These are phyloP conservation scores for Panicum virgatum DNA, from an alignment of 202 grass and related monocot species.

Conservation along the genomic window DNA sequence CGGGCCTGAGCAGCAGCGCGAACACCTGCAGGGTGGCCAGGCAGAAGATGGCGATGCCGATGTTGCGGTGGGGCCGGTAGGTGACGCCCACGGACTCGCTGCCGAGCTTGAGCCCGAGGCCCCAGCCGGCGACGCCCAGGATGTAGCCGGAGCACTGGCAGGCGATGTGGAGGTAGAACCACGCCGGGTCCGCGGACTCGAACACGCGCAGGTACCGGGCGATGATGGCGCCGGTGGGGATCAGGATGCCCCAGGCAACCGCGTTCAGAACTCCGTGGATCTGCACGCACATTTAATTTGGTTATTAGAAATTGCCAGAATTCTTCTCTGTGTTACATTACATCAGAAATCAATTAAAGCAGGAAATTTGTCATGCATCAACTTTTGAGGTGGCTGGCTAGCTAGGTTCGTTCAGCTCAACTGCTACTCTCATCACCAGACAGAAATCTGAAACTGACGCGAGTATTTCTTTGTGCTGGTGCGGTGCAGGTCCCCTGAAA, in stretches of 20 bases:
- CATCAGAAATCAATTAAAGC: not conserved
- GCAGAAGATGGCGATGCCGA: slow-evolving; percentile 74
- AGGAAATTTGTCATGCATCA: not conserved
- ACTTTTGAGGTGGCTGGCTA: not conserved
- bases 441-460: no score
- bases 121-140: slow-evolving; percentile 85
- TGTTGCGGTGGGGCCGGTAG: slow-evolving; percentile 53
- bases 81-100: slow-evolving; percentile 70
- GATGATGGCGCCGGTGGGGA: slow-evolving; percentile 76
- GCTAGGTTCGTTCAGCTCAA: slow-evolving; percentile 10
- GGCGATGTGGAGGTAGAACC: slow-evolving; percentile 89
- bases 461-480: no score
- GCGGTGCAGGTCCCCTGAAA: no score
- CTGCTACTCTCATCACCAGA: not conserved
- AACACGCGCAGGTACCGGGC: slow-evolving; percentile 79
- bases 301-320: not conserved
- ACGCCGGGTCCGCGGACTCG: slow-evolving; percentile 72
- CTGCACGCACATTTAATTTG: slow-evolving; percentile 38
- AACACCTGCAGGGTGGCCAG: slow-evolving; percentile 89
- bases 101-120: slow-evolving; percentile 83
- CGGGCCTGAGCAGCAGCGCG: slow-evolving; percentile 66
- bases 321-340: not conserved
- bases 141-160: slow-evolving; percentile 82
- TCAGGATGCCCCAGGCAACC: slow-evolving; percentile 74
- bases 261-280: slow-evolving; percentile 75